Percentiles rank a stretch among this genome's conserved stretches.
Conservation (phyloP, 257 asterid species). For the Lithospermum erythrorhizon region DNA sequence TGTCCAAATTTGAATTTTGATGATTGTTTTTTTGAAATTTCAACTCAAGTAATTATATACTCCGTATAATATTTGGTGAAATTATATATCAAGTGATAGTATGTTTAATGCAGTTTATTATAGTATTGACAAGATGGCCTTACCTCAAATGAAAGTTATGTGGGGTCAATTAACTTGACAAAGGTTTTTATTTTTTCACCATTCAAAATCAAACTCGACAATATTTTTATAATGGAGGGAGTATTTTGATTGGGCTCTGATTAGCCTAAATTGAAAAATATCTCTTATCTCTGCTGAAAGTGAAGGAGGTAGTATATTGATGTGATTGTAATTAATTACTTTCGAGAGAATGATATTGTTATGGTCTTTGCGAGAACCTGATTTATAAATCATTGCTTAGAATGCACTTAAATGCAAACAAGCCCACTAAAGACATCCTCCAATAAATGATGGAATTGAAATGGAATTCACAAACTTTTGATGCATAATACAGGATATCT, state of each 20-base stretch:
- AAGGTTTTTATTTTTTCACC: no score
- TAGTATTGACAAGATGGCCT: no score
- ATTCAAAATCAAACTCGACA: no score
- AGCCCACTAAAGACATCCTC: constrained; percentile 11
- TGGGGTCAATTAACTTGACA: no score
- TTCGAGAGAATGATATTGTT: neutral
- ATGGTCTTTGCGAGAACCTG: constrained; percentile 13
- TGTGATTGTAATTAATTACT: neutral
- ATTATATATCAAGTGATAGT: no score
- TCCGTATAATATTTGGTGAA: no score
- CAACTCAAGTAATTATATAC: no score
- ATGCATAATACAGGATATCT: neutral
- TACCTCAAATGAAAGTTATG: no score
- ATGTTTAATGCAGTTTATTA: no score
- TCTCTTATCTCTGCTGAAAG: neutral
- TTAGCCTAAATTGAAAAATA: neutral
- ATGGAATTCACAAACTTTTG: constrained; percentile 4
- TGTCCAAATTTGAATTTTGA: no score
- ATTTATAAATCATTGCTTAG: constrained; percentile 20
- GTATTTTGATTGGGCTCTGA: neutral
- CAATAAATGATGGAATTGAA: constrained; percentile 14
- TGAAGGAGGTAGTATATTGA: neutral
- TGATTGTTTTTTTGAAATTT: no score
- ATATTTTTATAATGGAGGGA: no score
- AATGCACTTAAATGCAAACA: constrained; percentile 4